Base-by-base conservation (phyloP, 2,329 filamentous ascomycete species). In the Colletotrichum graminicola region DNA sequence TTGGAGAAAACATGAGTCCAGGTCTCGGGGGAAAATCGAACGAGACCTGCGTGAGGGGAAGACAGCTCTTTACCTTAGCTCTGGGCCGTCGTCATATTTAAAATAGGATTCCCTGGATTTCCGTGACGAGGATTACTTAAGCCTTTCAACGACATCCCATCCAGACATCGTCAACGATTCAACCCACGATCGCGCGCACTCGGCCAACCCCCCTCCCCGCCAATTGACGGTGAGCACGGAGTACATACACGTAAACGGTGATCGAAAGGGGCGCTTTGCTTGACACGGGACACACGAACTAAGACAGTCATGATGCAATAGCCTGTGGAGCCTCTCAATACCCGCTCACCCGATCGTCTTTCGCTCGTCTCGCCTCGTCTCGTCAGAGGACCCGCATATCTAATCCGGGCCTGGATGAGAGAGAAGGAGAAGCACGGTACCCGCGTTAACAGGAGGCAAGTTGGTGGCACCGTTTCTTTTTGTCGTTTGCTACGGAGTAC, bases 41-140 rank as follows among this genome's bases (percentile, higher is more conserved):
- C 64, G 55, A 71, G 56, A 55, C 47, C 26, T 62, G 68, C 68
- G 68, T 71, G 68, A 71, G 68, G 68, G 68, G 68, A 71, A 71
- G 59, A n/a, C 56, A 36, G 57, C 4, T 51, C 63, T 51, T 32
- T 62, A 62, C 67, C 56, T 45, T 55, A 45, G 45, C 47, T 34
- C 57, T n/a, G 36, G 43, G 67, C 29, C 21, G 26, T 41, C 45
- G 45, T 66, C 54, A 66, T 45, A 55, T 51, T 34, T 56, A 45
- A 62, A 39, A 39, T 39, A 29, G 21, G 32, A 55, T 34, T 55
- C 21, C 32, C 32, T 36, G 32, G 52, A 32, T 21, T 36, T 12
- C n/a, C 6, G 59, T 12, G 16, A n/a, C 3, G 32, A 23, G 32
- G 45, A 67, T 71, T 68, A 68, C 49, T 43, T 71, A 71, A 71